Conservation (phyloP, 768 basidiomycete species). For the Crucibulum laeve region DNA sequence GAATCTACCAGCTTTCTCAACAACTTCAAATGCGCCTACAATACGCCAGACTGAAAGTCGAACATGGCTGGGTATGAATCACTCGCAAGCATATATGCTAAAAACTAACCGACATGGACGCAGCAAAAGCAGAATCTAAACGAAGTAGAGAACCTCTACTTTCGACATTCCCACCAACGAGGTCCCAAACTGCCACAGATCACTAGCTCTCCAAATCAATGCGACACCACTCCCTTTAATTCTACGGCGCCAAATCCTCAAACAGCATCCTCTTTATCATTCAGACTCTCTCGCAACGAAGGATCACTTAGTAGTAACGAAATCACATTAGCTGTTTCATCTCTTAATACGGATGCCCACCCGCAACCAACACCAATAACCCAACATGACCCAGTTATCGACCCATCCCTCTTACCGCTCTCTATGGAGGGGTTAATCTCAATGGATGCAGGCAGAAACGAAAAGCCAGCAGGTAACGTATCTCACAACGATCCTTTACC, state of each 20-base stretch:
- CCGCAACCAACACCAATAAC: background rate
- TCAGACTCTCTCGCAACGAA: no score
- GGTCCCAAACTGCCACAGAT: slow-evolving; percentile 22
- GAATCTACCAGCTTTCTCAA: slow-evolving; percentile 49
- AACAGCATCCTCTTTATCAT: slow-evolving; percentile 24
- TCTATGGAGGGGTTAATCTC: background rate
- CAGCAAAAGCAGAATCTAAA: slow-evolving; percentile 77
- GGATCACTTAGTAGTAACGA: no score
- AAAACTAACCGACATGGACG: slow-evolving; percentile 1
- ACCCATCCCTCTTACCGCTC: background rate
- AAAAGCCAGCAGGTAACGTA: background rate
- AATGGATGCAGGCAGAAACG: background rate
- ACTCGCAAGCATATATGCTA: slow-evolving; percentile 1
- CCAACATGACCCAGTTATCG: background rate
- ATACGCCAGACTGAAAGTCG: slow-evolving; percentile 75
- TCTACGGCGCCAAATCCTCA: slow-evolving; percentile 4
- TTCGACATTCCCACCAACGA: slow-evolving; percentile 61
- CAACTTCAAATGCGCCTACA: slow-evolving; percentile 72
- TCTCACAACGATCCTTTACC: no score
- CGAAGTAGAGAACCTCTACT: slow-evolving; percentile 82
- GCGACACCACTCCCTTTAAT: slow-evolving; percentile 12
- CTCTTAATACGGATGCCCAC: no score
- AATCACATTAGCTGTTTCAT: no score
- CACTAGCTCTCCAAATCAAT: slow-evolving; percentile 17
- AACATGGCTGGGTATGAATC: slow-evolving; percentile 69